Base-by-base conservation (phyloP, 306 rosid genomes). In the Quercus gilva region DNA sequence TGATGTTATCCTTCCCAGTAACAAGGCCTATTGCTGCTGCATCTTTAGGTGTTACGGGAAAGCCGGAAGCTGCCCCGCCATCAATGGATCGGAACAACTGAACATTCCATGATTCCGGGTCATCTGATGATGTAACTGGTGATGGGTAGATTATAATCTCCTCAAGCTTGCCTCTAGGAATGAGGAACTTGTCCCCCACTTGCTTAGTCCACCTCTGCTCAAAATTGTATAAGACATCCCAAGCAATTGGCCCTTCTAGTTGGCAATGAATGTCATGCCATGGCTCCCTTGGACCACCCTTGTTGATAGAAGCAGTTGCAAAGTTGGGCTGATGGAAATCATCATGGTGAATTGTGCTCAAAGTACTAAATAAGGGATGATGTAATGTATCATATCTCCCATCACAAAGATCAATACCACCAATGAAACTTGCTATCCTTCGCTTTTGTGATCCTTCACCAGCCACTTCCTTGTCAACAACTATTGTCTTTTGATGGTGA, bases 251-350 rank as follows among this genome's bases (percentile, higher is more conserved):
- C 3, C 97, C 99, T 86, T 92, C 97, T 26, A 94, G 82, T 59
- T 80, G 82, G 86, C 98, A 89, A 56, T 95, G 98, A 77, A 92
- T 89, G 65, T 95, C 99, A 87, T 95, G 97, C 97, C 99, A 92
- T 6, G 98, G 99, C 85, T 92, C 98, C 84, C 94, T 87, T 19
- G 99, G 99, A 81, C 98, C 97, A 7, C 99, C 94, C 84, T 92
- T 92, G 14, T 85, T 76, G 13, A 91, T 88, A 0, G 96, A 92
- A 83, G 97, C 85, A 1, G 88, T 90, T 0, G 89, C 55, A 72
- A 95, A 92, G 59, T 90, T 92, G 0, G 94, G 99, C 69, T 92
- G 99, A 74, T 95, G 98, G 76, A 95, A 95, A 84, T 92, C 97
- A 57, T 69, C 45, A 5, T 49, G 53, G 80, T 95, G 97, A 29